Evolutionary conservation across 495 filamentous ascomycete genomes (phyloP), one percentile per base, ranked within the genome.

Genomic region (Rusavskia elegans): DNA sequence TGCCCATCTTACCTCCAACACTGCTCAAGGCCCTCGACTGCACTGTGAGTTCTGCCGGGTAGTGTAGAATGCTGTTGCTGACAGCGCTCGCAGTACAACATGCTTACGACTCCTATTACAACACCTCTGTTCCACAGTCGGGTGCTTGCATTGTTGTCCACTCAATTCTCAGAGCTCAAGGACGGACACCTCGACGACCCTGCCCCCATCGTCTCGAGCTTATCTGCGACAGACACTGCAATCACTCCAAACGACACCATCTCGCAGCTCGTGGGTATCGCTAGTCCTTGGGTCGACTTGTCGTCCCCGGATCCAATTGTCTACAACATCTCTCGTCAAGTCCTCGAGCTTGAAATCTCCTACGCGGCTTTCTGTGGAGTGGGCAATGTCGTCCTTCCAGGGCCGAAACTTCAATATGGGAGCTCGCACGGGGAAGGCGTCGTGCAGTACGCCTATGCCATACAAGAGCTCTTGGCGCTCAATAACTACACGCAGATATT

Each of bases 301-400:
- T 85, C 81, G 56, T 95, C 89, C 30, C 69, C 83, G 1, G 82
- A 96, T 64, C 85, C 87, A 16, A 57, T 85, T 53, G 80, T 95
- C 53, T 78, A 85, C 2, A 81, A 85, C 61, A 70, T 96, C 51
- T 94, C 89, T 13, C 78, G 84, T 29, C 89, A 95, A 62, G 86
- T 95, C 2, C 68, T 99, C 45, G 87, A 87, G 63, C 69, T 92
- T 49, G 92, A 99, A 59, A 77, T 97, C 17, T 82, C 85, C 20
- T 99, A 96, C 66, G 93, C 92, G 36, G 87, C 85, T 48, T 99
- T 96, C 68, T 94, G 87, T 62, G 92, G 92, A 16, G 74, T 89
- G 54, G 79, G 79, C 20, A 93, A 84, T 63, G 73, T 99, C 38
- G 70, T 96, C 50, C 69, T 97, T 30, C 81, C 80, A 3, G 86